phyloP scores from a whole-genome alignment of 306 rosid species.

The Pterocarpus macrocarpus region DNA sequence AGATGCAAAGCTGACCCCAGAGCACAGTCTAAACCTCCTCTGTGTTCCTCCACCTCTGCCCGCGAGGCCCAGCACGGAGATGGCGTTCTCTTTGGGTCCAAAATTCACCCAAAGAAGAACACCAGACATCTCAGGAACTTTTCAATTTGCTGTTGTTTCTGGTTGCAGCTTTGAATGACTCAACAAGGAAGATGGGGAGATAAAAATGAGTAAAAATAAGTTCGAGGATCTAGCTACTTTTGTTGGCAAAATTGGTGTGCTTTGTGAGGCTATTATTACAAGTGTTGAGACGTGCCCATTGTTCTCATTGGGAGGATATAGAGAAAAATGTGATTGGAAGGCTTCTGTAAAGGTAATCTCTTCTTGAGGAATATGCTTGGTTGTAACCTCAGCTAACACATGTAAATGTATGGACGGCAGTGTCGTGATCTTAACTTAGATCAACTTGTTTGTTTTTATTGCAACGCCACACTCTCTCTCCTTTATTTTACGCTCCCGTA shows the following conservation, averaged over 20 bases:
- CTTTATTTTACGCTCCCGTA: background rate
- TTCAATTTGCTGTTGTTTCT: background rate
- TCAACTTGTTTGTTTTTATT: slow-evolving; percentile 47
- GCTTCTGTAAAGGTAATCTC: slow-evolving; percentile 19
- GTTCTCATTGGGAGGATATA: slow-evolving; percentile 23
- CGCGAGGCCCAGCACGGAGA: slow-evolving; percentile 52
- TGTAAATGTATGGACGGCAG: slow-evolving; percentile 49
- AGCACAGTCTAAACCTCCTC: slow-evolving; percentile 55
- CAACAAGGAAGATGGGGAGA: background rate
- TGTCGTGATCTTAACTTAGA: slow-evolving; percentile 29
- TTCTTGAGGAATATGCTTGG: slow-evolving; percentile 47
- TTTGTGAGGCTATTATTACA: slow-evolving; percentile 28
- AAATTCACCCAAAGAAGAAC: slow-evolving; percentile 73
- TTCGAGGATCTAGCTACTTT: slow-evolving; percentile 14
- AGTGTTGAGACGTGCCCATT: background rate
- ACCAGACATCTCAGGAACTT: slow-evolving; percentile 60
- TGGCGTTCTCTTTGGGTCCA: slow-evolving; percentile 67
- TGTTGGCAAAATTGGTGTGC: background rate
- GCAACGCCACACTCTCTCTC: background rate
- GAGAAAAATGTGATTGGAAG: slow-evolving; percentile 49
- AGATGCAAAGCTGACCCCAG: slow-evolving; percentile 56
- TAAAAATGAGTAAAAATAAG: background rate
- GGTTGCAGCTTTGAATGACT: slow-evolving; percentile 22
- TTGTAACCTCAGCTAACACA: slow-evolving; percentile 48
- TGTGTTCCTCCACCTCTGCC: slow-evolving; percentile 24